Base-by-base conservation (phyloP, 2,329 filamentous ascomycete genomes). In the Zopfia rhizophila region DNA sequence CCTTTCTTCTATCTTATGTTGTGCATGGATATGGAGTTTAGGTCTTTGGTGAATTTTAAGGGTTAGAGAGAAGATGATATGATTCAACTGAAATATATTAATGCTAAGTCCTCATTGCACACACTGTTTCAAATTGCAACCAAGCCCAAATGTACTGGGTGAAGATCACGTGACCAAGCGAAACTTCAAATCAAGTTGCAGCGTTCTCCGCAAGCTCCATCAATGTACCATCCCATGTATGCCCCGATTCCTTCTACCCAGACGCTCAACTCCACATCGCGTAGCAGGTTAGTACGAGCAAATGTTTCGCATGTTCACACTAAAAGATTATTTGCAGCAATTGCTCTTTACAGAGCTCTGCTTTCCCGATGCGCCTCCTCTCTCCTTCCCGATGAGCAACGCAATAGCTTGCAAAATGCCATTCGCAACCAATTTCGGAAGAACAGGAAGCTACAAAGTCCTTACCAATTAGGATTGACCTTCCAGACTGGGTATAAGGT, bases 321-420 rank as follows among this genome's bases (percentile, higher is more conserved):
- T n/a, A n/a, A n/a, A n/a, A n/a, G n/a, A n/a, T n/a, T 23, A 11
- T 5, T 13, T 23, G 8, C 43, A 87, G 86, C 83, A 64, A 79
- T 89, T 53, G 86, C 88, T 38, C 83, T 93, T 36, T 92, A 87
- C 73, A 82, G 86, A 52, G 84, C 87, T 24, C 82, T 93, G 43
- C 73, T 91, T 39, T 78, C 78, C 51, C 80, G 83, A 70, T 83
- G 78, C 47, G 68, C 74, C 21, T 74, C 70, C 28, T 72, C 88
- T 23, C 72, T 79, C 1, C 71, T 89, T 2, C 78, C 82, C 1
- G 59, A 75, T 62, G 74, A 82, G 33, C 61, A 81, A 13, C 63
- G 61, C 45, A 71, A 78, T 45, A 81, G 83, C 0, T 70, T 90
- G 41, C 73, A 75, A 38, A 77, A 82, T 44, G 72, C 88, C 4